phyloP scores from a whole-genome alignment of 2,329 filamentous ascomycete genomes.

The Trichoderma harzianum region DNA sequence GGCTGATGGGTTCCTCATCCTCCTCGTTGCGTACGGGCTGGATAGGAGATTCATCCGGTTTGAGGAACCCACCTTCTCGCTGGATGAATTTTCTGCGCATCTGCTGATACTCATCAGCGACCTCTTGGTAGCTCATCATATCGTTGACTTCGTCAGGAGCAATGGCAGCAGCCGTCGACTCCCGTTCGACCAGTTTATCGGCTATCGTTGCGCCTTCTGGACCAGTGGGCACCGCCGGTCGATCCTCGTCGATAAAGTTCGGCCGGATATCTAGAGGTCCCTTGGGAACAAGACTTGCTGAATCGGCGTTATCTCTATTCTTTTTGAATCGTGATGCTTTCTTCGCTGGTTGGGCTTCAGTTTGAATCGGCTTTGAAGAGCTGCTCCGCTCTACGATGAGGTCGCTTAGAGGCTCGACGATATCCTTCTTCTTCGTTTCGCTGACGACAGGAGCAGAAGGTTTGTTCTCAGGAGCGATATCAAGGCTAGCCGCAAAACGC shows the following conservation, averaged over 20 bases:
- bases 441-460: constrained; percentile 20
- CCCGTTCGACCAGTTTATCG: constrained; percentile 55
- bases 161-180: constrained; percentile 31
- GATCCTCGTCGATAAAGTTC: constrained; percentile 38
- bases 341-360: constrained; percentile 32
- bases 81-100: constrained; percentile 81
- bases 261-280: constrained; percentile 45
- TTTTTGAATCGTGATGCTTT: constrained; percentile 54
- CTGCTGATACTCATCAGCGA: constrained; percentile 78
- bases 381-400: constrained; percentile 47
- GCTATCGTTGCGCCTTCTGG: constrained; percentile 57
- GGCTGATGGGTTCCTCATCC: constrained; percentile 61
- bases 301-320: constrained; percentile 27
- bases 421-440: constrained; percentile 29
- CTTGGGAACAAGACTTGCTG: constrained; percentile 29
- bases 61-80: constrained; percentile 75
- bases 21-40: constrained; percentile 67
- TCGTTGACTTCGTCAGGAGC: constrained; percentile 66
- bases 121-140: constrained; percentile 67
- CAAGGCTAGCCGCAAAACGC: constrained; percentile 71
- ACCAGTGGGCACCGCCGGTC: constrained; percentile 43
- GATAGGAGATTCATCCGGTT: constrained; percentile 64
- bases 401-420: constrained; percentile 50
- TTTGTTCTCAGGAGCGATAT: constrained; percentile 55
- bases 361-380: constrained; percentile 21